Evolutionary conservation across 805 yeast genomes (phyloP), one percentile per base, ranked within the genome.

Genomic region (Candida verbasci): DNA sequence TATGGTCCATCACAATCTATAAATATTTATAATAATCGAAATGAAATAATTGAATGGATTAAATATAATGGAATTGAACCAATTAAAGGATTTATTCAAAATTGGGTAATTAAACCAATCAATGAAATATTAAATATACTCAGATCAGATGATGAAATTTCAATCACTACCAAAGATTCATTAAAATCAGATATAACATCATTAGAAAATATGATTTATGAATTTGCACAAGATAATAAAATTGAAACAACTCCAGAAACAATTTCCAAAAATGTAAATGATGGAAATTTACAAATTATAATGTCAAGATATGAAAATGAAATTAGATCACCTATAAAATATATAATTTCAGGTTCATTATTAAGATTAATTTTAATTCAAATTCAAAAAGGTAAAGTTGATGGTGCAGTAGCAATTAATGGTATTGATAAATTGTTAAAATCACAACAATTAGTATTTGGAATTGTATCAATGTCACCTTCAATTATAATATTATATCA

Each of bases 381-480:
- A 58, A 68, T 93, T n/a, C 98, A 91, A 57, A 91, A 93, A 60
- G 82, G 95, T 9, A 91, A 91, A 59, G 97, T 93, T 6, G 98
- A 91, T 56, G 96, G 95, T 7, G 88, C 85, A 24, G 65, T 88
- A 4, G 97, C 96, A 0, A 74, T 91, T 42, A 77, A 74, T 47
- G 97, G 97, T 7, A 89, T 93, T 43, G 97, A 93, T 59, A 82
- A 85, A 53, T 65, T 91, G 46, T 70, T 93, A 30, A 83, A 87
- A 56, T 82, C 93, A 34, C 98, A 91, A 62, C 95, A 93, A 55
- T 72, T 91, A 37, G 93, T 93, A n/a, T 86, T 91, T 63, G 96
- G 95, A 1, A 65, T 86, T 16, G 84, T 93, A 17, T 96, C 97
- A 1, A 80, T 93, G 3, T 75, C 89, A 14, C 98, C 98, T 0